Conservation (phyloP, 169 alveolate genomes). For the Cyclospora cayetanensis region DNA sequence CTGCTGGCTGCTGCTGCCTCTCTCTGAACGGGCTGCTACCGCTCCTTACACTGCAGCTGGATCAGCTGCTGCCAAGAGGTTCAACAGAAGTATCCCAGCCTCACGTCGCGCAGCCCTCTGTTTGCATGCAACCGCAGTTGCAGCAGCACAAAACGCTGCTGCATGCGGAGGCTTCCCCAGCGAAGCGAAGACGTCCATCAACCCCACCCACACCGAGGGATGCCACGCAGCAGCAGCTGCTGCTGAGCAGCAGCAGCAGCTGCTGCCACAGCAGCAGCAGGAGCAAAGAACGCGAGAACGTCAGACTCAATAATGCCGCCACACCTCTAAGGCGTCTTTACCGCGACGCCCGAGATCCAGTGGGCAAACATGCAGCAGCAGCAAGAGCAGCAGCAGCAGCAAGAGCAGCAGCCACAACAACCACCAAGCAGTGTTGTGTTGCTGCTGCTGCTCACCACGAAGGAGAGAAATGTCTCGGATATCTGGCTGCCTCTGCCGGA, state of each 20-base stretch:
- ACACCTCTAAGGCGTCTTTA: no score
- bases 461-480: background rate
- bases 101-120: background rate
- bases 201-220: background rate
- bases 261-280: background rate
- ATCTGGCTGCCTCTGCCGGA: background rate
- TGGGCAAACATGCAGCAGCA: background rate
- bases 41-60: conserved; percentile 8
- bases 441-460: background rate
- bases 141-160: background rate
- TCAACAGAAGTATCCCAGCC: background rate
- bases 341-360: no score
- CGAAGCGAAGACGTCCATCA: background rate
- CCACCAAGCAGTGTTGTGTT: background rate
- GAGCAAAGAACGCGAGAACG: background rate
- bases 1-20: conserved; percentile 31
- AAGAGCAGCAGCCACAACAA: background rate
- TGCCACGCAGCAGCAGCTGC: conserved; percentile 3
- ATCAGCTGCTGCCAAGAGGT: background rate
- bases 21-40: conserved; percentile 10
- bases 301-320: no score
- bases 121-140: background rate
- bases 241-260: conserved; percentile 33
- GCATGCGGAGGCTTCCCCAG: background rate
- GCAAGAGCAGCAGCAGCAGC: background rate